Base-by-base conservation (phyloP, 2,329 filamentous ascomycete genomes). In the Pleomassaria siparia region DNA sequence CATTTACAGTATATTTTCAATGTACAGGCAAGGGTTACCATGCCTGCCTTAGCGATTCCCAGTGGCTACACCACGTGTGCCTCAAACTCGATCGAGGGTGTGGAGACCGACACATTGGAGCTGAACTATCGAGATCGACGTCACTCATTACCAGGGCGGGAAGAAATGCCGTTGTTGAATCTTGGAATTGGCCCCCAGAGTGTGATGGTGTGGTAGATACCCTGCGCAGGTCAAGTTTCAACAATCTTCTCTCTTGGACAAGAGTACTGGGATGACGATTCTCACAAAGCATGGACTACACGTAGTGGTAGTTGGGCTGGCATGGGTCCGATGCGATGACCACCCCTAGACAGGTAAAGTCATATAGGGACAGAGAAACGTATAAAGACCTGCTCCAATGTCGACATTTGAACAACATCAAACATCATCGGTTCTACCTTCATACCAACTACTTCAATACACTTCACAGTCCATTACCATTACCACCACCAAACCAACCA, bases 71-170 rank as follows among this genome's bases (percentile, higher is more conserved):
- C 43, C 24, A 46, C 28, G 29, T 25, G 40, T 54, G 32, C 60
- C 59, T n/a, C n/a, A n/a, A n/a, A 64, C 42, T 62, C 46, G 29
- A 30, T 26, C 25, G 25, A 54, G 20, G 42, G 26, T 36, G 44
- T 42, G 44, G 48, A 50, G 45, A n/a, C 47, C 29, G 39, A 47
- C 21, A 52, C 53, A 56, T 59, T 51, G 47, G 53, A 60, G 51
- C 58, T 62, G 55, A 60, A 58, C 54, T 57, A 51, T 59, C 25
- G 47, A 13, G 60, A 67, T 66, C 64, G 56, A 62, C 64, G 59
- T 63, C 56, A 64, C 46, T 28, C 32, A 36, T 30, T 21, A 44
- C 42, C 43, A 47, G 54, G 43, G 40, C 43, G 11, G 25, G 40
- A 28, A 18, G 37, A 43, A 46, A 40, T 44, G 44, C 47, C 15